Base-by-base conservation (phyloP, 768 basidiomycete genomes). In the Mycena metata region DNA sequence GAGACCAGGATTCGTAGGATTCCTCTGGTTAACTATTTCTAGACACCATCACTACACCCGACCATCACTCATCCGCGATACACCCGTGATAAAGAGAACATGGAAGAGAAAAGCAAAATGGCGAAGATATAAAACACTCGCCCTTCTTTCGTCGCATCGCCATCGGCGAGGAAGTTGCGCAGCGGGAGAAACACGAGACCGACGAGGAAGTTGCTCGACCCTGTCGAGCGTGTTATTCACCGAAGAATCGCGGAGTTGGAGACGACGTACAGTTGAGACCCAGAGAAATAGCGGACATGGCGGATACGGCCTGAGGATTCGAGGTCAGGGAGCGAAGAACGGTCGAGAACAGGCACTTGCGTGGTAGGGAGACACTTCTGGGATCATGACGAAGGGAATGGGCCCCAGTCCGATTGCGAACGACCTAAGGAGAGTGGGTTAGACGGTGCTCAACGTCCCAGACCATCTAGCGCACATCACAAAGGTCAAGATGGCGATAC, bases 331-430 rank as follows among this genome's bases (percentile, higher is more conserved):
- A 41, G 47, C 47, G 65, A 35, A 26, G 23, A n/a, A 41, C 17
- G 35, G 21, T 23, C 6, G 36, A 60, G 23, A 5, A 24, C 59
- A 46, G 55, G 46, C 45, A 83, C 93, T 69, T 77, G 92, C 95
- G 73, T 92, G 86, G 56, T 86, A 78, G 2, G 95, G 95, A 3
- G 96, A 91, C 23, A 98, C 89, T 75, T 98, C 96, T 17, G 96
- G 90, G 36, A 97, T 90, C 78, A 98, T 90, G 43, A 99, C 89
- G 75, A 96, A 99, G 0, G 97, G 96, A 39, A 98, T 82, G 2
- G 97, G 96, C 1, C 97, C 97, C 19, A 98, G 84, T 2, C 96
- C 97, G 39, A 92, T 80, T 2, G 96, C 94, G 78, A 96, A 98
- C 0, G 94, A 92, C 79, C 93, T 94, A 65, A 10, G 39, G 2